phyloP scores from a whole-genome alignment of 257 asterid genomes.

The Mitragyna speciosa region DNA sequence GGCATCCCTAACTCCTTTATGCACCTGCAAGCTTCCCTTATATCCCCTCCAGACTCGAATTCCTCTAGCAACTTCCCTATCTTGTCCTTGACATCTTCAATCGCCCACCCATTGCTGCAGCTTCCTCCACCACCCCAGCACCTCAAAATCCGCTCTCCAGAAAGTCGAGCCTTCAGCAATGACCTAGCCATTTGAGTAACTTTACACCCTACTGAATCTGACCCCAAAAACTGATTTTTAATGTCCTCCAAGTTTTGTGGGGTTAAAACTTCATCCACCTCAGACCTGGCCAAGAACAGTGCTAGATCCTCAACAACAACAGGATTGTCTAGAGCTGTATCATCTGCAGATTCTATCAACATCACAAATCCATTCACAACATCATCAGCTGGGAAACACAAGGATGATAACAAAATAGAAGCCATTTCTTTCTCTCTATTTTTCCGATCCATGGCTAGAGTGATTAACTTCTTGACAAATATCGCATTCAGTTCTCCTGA shows the following conservation, averaged over 20 bases:
- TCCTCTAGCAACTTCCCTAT: constrained; percentile 69
- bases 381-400: constrained; percentile 80
- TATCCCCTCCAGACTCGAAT: constrained; percentile 77
- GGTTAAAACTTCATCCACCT: constrained; percentile 79
- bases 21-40: constrained; percentile 79
- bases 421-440: constrained; percentile 98
- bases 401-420: constrained; percentile 68
- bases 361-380: constrained; percentile 67
- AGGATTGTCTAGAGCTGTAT: constrained; percentile 81
- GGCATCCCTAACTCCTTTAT: constrained; percentile 93
- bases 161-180: constrained; percentile 65
- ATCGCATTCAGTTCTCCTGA: constrained; percentile 61
- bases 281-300: constrained; percentile 79
- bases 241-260: constrained; percentile 87
- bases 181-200: constrained; percentile 70
- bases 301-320: constrained; percentile 79
- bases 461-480: constrained; percentile 75
- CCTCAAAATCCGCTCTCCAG: constrained; percentile 82
- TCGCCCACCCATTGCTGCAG: constrained; percentile 59
- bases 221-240: constrained; percentile 49
- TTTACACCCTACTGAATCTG: constrained; percentile 56
- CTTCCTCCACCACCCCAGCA: constrained; percentile 94
- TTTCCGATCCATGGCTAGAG: constrained; percentile 88
- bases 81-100: constrained; percentile 85
- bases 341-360: constrained; percentile 86